phyloP scores from a whole-genome alignment of 306 rosid species.

The Aeschynomene evenia region DNA sequence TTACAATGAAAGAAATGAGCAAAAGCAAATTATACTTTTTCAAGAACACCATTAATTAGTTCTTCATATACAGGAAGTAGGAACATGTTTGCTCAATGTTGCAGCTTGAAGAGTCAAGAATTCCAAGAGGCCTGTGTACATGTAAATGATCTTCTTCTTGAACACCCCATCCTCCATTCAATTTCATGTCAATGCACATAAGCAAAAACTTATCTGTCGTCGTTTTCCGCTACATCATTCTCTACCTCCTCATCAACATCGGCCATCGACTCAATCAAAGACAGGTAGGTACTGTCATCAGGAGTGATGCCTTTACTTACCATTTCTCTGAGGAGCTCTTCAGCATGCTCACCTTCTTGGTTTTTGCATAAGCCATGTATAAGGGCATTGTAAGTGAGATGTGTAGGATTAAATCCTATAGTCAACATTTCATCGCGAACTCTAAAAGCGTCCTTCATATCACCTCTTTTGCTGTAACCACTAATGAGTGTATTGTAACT shows the following conservation, averaged over 20 bases:
- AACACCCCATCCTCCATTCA: conserved; percentile 11
- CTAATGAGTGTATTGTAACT: conserved; percentile 85
- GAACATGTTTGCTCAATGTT: background rate
- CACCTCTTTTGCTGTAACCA: conserved; percentile 82
- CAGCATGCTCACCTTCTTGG: conserved; percentile 67
- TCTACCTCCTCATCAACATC: conserved; percentile 40
- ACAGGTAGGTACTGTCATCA: conserved; percentile 68
- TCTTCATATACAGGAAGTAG: conserved; percentile 19
- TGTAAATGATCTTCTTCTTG: conserved; percentile 17
- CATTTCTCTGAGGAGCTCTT: conserved; percentile 87
- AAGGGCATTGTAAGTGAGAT: conserved; percentile 86
- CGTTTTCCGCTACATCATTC: conserved; percentile 38
- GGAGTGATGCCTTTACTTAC: conserved; percentile 71
- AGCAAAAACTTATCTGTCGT: conserved; percentile 35
- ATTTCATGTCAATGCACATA: conserved; percentile 19
- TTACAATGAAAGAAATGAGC: conserved; percentile 6
- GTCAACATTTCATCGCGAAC: conserved; percentile 77
- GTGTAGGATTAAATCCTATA: conserved; percentile 80
- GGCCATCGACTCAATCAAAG: conserved; percentile 58
- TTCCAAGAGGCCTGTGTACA: conserved; percentile 7
- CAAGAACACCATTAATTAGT: conserved; percentile 4
- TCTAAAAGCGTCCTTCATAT: conserved; percentile 67
- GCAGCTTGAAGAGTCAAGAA: conserved; percentile 26
- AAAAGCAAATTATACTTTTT: conserved; percentile 18
- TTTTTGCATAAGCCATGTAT: conserved; percentile 73